Evolutionary conservation across 164 flowering plant species (phyloP), one percentile per base, ranked within the genome.

Genomic region (Sextonia rubra): DNA sequence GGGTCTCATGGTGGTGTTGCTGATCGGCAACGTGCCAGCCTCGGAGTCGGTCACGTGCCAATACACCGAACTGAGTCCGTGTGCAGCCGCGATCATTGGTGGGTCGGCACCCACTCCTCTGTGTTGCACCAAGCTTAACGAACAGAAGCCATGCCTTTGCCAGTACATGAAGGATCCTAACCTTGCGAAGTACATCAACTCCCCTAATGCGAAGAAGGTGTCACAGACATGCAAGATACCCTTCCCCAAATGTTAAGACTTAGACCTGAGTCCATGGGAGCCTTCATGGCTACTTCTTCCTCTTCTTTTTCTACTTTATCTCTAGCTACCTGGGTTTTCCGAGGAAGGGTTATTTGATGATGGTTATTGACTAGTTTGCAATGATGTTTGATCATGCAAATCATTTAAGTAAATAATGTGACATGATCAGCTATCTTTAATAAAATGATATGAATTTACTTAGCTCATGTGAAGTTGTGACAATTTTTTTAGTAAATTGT

Each of bases 91-190:
- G 9, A 7, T 12, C 22, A 61, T 44, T 23, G 3, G 8, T 1
- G 32, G 20, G 9, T 4, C 56, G 29, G n/a, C 55, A 5, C 74
- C 74, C 3, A 7, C 58, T 3, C 12, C 58, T 5, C 12, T 1
- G 2, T 73, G 75, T 23, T 64, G 75, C 69, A 4, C 48, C 48
- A 73, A 66, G 48, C 47, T 66, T 23, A 64, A 52, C 29, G 69
- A 65, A 56, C 69, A 73, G 27, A 27, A 49, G 49, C 75, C 75
- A 12, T 73, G 75, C 64, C 52, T 73, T 27, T 65, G 75, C 63
- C 62, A 27, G 64, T 73, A 65, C 49, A 3, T 73, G 5, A 66
- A 29, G 27, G 47, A 73, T 29, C 75, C 75, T 12, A 48, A 52
- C 47, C 49, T 73, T 12, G 12, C 11, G 69, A 32, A 26, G 27